Conservation (phyloP, 1,284 basidiomycete genomes). For the Cutaneotrichosporon sp. region DNA sequence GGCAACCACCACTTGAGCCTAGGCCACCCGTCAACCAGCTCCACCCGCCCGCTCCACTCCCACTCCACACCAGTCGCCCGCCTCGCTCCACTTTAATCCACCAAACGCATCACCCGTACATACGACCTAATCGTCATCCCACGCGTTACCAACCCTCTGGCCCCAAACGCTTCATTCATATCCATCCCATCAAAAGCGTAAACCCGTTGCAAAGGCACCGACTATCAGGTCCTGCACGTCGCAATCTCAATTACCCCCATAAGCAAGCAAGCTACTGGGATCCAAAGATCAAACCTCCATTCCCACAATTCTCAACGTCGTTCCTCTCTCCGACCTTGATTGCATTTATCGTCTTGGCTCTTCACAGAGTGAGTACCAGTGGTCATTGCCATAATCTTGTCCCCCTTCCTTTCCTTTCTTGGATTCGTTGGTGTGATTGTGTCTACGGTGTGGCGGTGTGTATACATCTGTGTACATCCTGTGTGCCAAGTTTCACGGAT, state of each 20-base stretch:
- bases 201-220: not conserved
- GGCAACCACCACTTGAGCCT: not conserved
- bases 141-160: not conserved
- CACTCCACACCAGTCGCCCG: not conserved
- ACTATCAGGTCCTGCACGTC: not conserved
- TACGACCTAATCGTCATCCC: not conserved
- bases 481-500: too few species aligned
- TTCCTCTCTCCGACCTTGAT: not conserved
- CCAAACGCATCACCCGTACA: too few species aligned
- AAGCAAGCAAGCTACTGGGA: not conserved
- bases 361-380: not conserved
- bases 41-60: not conserved
- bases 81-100: not conserved
- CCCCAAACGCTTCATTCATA: not conserved
- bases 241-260: not conserved
- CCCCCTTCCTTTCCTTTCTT: not conserved
- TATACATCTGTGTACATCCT: too few species aligned
- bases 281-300: not conserved
- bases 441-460: not conserved
- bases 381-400: not conserved
- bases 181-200: not conserved
- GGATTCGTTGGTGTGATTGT: too few species aligned
- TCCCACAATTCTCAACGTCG: not conserved
- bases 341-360: not conserved
- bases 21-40: not conserved